Evolutionary conservation across 331 rosid genomes (phyloP), one percentile per base, ranked within the genome.

Genomic region (Telfairia occidentalis): DNA sequence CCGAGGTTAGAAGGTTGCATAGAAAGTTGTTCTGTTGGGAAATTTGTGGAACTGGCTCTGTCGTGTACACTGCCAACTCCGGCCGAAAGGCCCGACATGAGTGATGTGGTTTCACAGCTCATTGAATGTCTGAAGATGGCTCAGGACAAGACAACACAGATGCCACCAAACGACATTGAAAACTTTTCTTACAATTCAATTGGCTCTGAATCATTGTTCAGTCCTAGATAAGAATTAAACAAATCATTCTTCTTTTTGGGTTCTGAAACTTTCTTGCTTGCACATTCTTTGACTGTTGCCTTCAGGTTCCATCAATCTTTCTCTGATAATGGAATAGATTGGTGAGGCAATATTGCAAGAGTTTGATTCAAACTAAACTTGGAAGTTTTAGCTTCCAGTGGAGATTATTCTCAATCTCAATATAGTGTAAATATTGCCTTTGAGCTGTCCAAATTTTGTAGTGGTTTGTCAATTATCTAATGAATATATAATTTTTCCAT

Each of bases 31-130:
- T 75, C 79, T 29, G 83, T 81, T 37, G 75, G 50, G 76, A 83
- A 69, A 40, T 60, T 28, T 12, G 32, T 61, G 12, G 61, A 80
- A 28, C 57, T 71, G 73, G 82, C 82, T 46, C 46, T 76, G 78
- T 73, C 55, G 1, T 77, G 74, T 29, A 46, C 60, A 18, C 11
- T 70, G 28, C 7, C 54, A 9, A 53, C n/a, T 59, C 23, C 65
- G 45, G 15, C 38, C 4, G 83, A 79, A 77, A 72, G 81, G 66
- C 82, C 85, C 0, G 69, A 81, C 71, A 79, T 84, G 52, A 71
- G 59, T 28, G 45, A 66, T 2, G 74, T 82, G 24, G 61, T 82
- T 52, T 23, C 21, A 10, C 74, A 82, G 21, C 70, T 78, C 23
- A 73, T 54, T 24, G 77, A 78, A 58, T 73, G 79, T 45, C 55